phyloP scores from a whole-genome alignment of 179 eudicot species.

The Actinidia polygama region DNA sequence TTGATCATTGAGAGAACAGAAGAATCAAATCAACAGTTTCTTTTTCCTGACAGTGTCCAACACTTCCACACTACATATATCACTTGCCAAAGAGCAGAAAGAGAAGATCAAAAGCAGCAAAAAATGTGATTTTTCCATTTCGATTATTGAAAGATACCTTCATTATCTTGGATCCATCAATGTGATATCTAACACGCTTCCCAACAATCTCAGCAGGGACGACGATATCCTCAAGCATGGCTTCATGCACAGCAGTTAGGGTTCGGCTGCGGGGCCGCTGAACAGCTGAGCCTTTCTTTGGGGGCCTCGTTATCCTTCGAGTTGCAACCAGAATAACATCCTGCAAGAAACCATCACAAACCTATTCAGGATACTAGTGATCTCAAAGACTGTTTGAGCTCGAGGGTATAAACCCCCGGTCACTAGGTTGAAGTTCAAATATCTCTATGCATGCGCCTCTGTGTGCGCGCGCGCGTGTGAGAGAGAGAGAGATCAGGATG shows the following conservation, averaged over 20 bases:
- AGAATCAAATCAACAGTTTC: neutral
- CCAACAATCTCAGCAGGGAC: slow-evolving; percentile 19
- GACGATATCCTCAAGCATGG: slow-evolving; percentile 6
- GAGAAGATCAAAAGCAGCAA: neutral
- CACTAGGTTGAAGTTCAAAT: too few relatives aligned
- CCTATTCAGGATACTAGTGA: neutral
- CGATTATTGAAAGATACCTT: slow-evolving; percentile 30
- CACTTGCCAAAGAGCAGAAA: neutral
- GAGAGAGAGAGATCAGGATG: too few relatives aligned
- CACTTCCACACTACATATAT: neutral
- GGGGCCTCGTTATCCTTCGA: slow-evolving; percentile 38
- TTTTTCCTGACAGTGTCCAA: neutral
- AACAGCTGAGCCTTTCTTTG: slow-evolving; percentile 3
- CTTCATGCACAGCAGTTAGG: neutral
- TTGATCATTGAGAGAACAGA: neutral
- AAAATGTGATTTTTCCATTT: neutral
- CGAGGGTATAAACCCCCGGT: neutral
- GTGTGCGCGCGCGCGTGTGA: too few relatives aligned
- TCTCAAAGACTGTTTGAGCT: neutral
- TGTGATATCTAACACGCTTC: neutral
- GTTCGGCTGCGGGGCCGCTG: slow-evolving; percentile 14
- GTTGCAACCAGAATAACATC: slow-evolving; percentile 55
- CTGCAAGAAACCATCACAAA: slow-evolving; percentile 16
- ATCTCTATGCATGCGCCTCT: too few relatives aligned
- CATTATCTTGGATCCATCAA: slow-evolving; percentile 38